Percentiles rank a stretch among this genome's conserved stretches.
Evolutionary conservation across 805 yeast genomes (phyloP).

Genomic region (Kurtzmaniella fragi): DNA sequence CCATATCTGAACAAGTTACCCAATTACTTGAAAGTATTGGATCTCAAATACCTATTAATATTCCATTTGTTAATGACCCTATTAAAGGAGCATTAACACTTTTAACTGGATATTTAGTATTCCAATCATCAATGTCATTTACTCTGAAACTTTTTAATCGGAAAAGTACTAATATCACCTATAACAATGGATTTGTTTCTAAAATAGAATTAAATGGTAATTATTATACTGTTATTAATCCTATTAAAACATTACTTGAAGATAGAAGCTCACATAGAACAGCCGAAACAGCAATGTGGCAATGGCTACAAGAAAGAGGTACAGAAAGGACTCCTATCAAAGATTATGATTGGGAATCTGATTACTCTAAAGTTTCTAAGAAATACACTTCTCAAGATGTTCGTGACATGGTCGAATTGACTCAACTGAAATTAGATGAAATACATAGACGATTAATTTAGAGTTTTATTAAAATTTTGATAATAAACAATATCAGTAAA

Average conservation of each 20-base stretch:
- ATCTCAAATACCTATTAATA: slow-evolving; percentile 15
- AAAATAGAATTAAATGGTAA: slow-evolving; percentile 26
- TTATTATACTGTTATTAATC: slow-evolving; percentile 37
- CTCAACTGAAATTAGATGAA: slow-evolving; percentile 38
- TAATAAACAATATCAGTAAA: no score
- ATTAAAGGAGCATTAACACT: slow-evolving; percentile 18
- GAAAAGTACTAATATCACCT: slow-evolving; percentile 5
- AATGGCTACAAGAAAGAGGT: slow-evolving; percentile 53
- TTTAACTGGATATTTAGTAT: slow-evolving; percentile 11
- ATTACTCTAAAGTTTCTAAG: slow-evolving; percentile 2
- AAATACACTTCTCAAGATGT: slow-evolving; percentile 38
- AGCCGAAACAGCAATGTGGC: slow-evolving; percentile 64
- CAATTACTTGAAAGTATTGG: slow-evolving; percentile 22
- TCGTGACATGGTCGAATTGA: slow-evolving; percentile 40
- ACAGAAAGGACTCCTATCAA: slow-evolving; percentile 8
- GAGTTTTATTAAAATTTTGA: neutral
- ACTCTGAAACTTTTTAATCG: slow-evolving; percentile 3
- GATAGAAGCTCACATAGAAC: slow-evolving; percentile 24
- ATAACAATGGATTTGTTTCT: slow-evolving; percentile 8
- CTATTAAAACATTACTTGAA: slow-evolving; percentile 27
- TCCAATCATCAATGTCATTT: slow-evolving; percentile 7
- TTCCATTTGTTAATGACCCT: slow-evolving; percentile 19
- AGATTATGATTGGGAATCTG: slow-evolving; percentile 3
- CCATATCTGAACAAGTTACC: slow-evolving; percentile 13
- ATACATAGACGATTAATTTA: slow-evolving; percentile 12